Base-by-base conservation (phyloP, 345 rosid species). In the Eucalyptus sp. region DNA sequence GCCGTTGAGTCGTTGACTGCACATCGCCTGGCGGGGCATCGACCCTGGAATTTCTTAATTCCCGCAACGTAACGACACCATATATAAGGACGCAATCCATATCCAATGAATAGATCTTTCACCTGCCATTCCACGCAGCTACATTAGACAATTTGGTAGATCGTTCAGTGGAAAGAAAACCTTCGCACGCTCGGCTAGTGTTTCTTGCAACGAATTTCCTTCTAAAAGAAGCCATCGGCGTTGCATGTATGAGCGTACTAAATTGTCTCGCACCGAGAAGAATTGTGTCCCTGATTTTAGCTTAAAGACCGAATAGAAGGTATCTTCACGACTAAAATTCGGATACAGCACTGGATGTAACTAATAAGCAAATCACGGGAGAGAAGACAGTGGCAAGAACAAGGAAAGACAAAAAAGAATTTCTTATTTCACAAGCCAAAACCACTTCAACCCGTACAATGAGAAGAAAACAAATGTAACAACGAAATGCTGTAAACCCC, bases 401-500 rank as follows among this genome's bases (percentile, higher is more conserved):
- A 20, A 66, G 6, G 27, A 6, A 51, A 27, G 49, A 24, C 33
- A 44, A 22, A n/a, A 50, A 18, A 56, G 16, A 46, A 86, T 64
- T 27, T 56, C 64, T 54, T 60, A 88, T 64, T 90, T 54, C 86
- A 90, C 90, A 89, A 89, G 86, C 89, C 87, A 90, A 88, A 62
- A 90, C 91, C 71, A 84, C 60, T 64, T 89, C 44, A 68, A 88
- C 66, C 88, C 62, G 90, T 93, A 91, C 90, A 91, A 90, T 56
- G 87, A 83, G 91, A 90, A 88, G 84, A 88, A 81, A 87, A 83
- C 92, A 88, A 91, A 76, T 49, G 91, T 88, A 91, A 88, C 89
- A 88, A 88, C 89, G 84, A 58, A 89, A 92, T 89, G 91, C 92
- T 91, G 90, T 92, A 88, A 90, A 90, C 89, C 90, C 89, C 86